Base-by-base conservation (phyloP, 2,329 filamentous ascomycete species). In the Fusarium xylarioides region DNA sequence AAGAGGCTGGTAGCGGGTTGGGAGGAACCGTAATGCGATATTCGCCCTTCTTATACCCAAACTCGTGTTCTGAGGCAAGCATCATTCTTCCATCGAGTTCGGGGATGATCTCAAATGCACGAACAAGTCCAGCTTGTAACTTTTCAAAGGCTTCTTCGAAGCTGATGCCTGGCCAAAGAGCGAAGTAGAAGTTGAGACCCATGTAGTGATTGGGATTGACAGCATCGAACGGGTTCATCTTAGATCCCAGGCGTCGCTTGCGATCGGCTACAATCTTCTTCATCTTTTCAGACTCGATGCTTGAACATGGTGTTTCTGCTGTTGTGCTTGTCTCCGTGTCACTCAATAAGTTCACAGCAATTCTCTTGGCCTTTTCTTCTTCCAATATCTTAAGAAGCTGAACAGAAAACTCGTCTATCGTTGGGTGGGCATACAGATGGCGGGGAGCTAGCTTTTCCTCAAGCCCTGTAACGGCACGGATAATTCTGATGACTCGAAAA, bases 171-270 rank as follows among this genome's bases (percentile, higher is more conserved):
- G 40, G 40, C 1, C 7, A 7, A 19, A 65, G 47, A 11, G 63
- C 59, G 18, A 65, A 65, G 46, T 65, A 65, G 11, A 65, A 65
- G 34, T 64, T 65, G 23, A 65, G 40, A 3, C 63, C 63, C 63
- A 65, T 64, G 5, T 65, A 65, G 11, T 65, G 60, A 35, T 65
- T 65, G 23, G 63, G 63, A 5, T 65, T 65, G 8, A 65, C 60
- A 7, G 60, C 63, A n/a, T 65, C 60, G 1, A 56, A 65, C 0
- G 60, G 59, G 16, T 56, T 65, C 63, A 65, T 65, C 9, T 65
- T 65, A 0, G 34, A 64, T 1, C 60, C 63, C 10, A 65, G 28
- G 1, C 40, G 60, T 1, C 60, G 60, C n/a, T 65, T 65, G 5
- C 63, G 63, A 16, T 65, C 60, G 7, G 34, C 46, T 1, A 65